Evolutionary conservation across 768 basidiomycete species (phyloP), one percentile per base, ranked within the genome.

Genomic region (Naganishia randhawae): DNA sequence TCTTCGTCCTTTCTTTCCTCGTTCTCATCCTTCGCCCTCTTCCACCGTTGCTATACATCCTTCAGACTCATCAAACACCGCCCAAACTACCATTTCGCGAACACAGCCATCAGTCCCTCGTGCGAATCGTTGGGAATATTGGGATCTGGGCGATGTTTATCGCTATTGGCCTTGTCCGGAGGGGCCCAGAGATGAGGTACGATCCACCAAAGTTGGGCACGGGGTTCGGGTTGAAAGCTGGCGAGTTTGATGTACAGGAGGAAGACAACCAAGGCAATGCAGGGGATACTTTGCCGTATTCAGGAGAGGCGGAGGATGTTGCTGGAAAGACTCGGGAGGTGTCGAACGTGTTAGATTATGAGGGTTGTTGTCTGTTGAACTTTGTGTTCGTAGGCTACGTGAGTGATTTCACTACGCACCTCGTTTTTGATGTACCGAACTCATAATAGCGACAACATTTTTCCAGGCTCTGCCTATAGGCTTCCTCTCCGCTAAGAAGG

Each of bases 151-250:
- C 63, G 16, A 65, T 73, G 57, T 32, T 74, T 17, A 48, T 53
- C 7, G 64, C 65, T 13, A 27, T 52, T n/a, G 74, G 77, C 3
- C n/a, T 65, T 32, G 74, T 76, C 69, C 55, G 77, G 7, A 54
- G 77, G 45, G 74, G 77, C 3, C 77, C 77, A 14, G 66, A 72
- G 55, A 25, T 74, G 50, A 73, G 70, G 17, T 74, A 67, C 63
- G 63, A 68, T 9, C 72, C 73, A 2, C 68, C 70, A 14, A 71
- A 71, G 22, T 10, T 73, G 45, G 54, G 42, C 71, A 74, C 72
- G 11, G 75, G 75, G 14, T 78, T 75, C 50, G 77, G 75, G 8
- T 31, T 76, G 33, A 69, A 69, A 29, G 69, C 68, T 9, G 71
- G 66, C 25, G 50, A 68, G 29, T 54, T 69, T 17, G 57, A 42